Conservation (phyloP, 2,329 filamentous ascomycete genomes). For the Colletotrichum musae region DNA sequence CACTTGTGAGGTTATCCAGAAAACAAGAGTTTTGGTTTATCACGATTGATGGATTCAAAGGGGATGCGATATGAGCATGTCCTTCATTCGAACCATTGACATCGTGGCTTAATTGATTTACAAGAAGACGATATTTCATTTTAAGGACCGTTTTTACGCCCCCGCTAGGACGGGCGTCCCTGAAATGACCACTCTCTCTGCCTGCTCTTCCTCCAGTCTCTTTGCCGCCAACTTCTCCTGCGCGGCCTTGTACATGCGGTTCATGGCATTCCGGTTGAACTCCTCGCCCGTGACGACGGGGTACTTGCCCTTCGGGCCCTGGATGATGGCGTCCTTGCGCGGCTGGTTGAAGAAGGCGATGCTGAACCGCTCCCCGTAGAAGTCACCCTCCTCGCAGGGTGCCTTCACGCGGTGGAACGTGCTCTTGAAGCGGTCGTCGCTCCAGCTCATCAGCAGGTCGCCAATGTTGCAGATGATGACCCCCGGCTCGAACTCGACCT, state of each 20-base stretch:
- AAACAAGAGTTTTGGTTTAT: too few species aligned
- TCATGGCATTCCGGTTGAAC: conserved; percentile 60
- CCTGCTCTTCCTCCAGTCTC: not conserved
- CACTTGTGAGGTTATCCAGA: too few species aligned
- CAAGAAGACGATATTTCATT: not conserved
- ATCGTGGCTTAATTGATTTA: not conserved
- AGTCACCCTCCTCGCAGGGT: conserved; percentile 67
- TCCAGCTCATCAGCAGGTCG: conserved; percentile 77
- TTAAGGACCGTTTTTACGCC: not conserved
- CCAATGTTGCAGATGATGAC: conserved; percentile 77
- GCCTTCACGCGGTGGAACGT: conserved; percentile 77
- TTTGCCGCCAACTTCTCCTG: conserved; percentile 12
- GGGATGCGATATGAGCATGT: too few species aligned
- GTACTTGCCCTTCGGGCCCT: conserved; percentile 75
- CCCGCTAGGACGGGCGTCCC: not conserved
- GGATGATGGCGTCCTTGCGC: conserved; percentile 69
- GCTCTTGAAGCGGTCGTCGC: conserved; percentile 77
- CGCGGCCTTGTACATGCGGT: conserved; percentile 15
- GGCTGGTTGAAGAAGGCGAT: conserved; percentile 79
- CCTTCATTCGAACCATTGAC: too few species aligned
- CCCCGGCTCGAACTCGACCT: conserved; percentile 67
- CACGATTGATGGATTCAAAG: too few species aligned
- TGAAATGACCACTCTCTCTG: not conserved
- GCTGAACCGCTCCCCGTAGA: conserved; percentile 73
- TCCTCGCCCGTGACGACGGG: conserved; percentile 71